Conservation (phyloP, 192 early-diverging fungal species). For the Gonapodya sp. region DNA sequence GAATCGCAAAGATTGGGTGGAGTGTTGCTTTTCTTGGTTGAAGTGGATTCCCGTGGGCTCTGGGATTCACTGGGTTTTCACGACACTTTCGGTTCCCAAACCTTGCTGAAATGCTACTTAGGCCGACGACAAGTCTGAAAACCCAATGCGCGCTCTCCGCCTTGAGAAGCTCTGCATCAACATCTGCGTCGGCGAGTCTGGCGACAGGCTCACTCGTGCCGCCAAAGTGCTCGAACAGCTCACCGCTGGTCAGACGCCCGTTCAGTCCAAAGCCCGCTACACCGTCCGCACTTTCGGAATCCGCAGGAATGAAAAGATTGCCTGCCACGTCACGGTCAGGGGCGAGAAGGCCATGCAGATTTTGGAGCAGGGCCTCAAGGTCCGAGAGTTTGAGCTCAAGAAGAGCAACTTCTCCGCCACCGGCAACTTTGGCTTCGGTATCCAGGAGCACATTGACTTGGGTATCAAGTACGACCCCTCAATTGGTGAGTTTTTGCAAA, state of each 20-base stretch:
- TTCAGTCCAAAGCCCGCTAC: slow-evolving; percentile 99
- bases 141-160: slow-evolving; percentile 93
- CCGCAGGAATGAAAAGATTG: slow-evolving; percentile 99
- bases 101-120: slow-evolving; percentile 2
- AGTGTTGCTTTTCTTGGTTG: no score
- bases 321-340: slow-evolving; percentile 98
- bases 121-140: slow-evolving; percentile 63
- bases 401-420: slow-evolving; percentile 91
- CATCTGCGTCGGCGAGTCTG: slow-evolving; percentile 99
- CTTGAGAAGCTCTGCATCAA: slow-evolving; percentile 99
- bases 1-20: no score
- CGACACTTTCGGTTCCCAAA: background rate
- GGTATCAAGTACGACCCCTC: slow-evolving; percentile 99
- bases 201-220: slow-evolving; percentile 98
- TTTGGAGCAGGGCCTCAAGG: slow-evolving; percentile 98
- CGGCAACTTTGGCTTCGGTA: slow-evolving; percentile 99
- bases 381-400: slow-evolving; percentile 98
- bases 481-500: slow-evolving; percentile 70
- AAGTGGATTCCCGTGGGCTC: no score
- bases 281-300: slow-evolving; percentile 99
- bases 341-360: slow-evolving; percentile 93
- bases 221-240: slow-evolving; percentile 99
- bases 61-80: no score
- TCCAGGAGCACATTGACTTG: slow-evolving; percentile 99
- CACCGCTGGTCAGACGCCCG: slow-evolving; percentile 96